phyloP scores from a whole-genome alignment of 2,329 filamentous ascomycete genomes.

The Aureobasidium sp. region DNA sequence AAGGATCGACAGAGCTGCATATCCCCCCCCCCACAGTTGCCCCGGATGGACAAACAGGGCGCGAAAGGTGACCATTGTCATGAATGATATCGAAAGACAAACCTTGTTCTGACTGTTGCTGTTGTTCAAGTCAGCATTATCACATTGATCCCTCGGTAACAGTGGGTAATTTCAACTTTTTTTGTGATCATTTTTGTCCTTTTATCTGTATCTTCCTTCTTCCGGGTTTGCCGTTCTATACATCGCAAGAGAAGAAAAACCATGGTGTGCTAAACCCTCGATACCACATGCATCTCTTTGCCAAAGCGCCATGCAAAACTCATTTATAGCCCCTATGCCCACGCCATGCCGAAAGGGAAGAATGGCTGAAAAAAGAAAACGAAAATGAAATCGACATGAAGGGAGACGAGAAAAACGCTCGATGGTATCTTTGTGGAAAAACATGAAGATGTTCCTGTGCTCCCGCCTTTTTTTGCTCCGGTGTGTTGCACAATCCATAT shows the following conservation, averaged over 20 bases:
- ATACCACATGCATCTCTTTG: slow-evolving; percentile 5
- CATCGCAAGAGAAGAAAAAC: background rate
- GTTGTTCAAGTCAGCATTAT: background rate
- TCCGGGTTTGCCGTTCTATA: background rate
- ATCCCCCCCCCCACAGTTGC: slow-evolving; percentile 1
- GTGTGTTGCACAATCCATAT: slow-evolving; percentile 1
- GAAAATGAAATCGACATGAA: slow-evolving; percentile 10
- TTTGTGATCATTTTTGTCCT: background rate
- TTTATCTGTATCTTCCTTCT: background rate
- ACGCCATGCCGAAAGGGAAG: slow-evolving; percentile 6
- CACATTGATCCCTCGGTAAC: too few species aligned
- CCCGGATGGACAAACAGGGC: background rate
- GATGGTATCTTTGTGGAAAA: slow-evolving; percentile 10
- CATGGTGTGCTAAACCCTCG: background rate
- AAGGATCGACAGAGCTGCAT: background rate
- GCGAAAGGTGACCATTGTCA: background rate
- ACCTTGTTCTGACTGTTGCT: too few species aligned
- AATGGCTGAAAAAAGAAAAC: slow-evolving; percentile 1
- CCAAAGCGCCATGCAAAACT: slow-evolving; percentile 11
- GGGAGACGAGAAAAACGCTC: slow-evolving; percentile 6
- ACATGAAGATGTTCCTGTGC: slow-evolving; percentile 11
- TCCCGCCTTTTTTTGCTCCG: background rate
- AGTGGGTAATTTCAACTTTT: slow-evolving; percentile 2
- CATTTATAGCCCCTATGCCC: background rate
- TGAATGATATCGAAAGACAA: too few species aligned